These are phyloP conservation scores for Serendipita vermifera DNA, from an alignment of 768 basidiomycete species.

Conservation along the genomic window DNA sequence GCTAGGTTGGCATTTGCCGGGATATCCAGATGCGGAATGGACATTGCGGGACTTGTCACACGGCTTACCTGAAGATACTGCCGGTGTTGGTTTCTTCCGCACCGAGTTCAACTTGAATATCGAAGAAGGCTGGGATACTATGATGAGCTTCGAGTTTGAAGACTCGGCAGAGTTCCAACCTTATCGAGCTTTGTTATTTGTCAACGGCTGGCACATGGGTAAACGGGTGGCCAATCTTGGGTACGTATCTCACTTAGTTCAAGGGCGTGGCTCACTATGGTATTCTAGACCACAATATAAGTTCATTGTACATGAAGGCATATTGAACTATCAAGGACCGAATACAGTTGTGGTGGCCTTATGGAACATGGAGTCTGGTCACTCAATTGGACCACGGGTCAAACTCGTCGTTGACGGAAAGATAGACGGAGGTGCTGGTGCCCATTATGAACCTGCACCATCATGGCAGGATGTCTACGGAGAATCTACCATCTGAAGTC, in stretches of 20 bases:
- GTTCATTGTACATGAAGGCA: constrained; percentile 76
- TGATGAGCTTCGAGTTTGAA: constrained; percentile 60
- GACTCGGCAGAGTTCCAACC: constrained; percentile 39
- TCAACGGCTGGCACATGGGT: constrained; percentile 87
- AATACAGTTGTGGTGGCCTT: constrained; percentile 40
- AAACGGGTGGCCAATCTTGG: constrained; percentile 62
- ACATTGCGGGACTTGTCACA: constrained; percentile 37
- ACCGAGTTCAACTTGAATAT: constrained; percentile 56
- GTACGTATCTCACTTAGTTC: constrained; percentile 25
- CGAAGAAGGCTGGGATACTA: constrained; percentile 47
- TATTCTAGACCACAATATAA: constrained; percentile 53
- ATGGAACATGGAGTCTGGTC: constrained; percentile 48
- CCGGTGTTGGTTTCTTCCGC: constrained; percentile 74
- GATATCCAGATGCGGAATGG: constrained; percentile 54
- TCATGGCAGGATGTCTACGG: constrained; percentile 8
- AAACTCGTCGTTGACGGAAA: constrained; percentile 41
- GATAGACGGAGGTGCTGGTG: constrained; percentile 54
- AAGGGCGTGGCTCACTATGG: background rate
- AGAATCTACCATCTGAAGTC: too few species aligned
- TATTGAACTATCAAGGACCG: constrained; percentile 53
- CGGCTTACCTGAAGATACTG: constrained; percentile 42
- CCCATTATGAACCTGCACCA: constrained; percentile 13
- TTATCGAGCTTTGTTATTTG: constrained; percentile 60
- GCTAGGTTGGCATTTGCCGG: constrained; percentile 61
- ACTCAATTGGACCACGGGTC: constrained; percentile 38